These are phyloP conservation scores for Penicillium paxilli DNA, from an alignment of 495 filamentous ascomycete genomes.

Conservation along the genomic window DNA sequence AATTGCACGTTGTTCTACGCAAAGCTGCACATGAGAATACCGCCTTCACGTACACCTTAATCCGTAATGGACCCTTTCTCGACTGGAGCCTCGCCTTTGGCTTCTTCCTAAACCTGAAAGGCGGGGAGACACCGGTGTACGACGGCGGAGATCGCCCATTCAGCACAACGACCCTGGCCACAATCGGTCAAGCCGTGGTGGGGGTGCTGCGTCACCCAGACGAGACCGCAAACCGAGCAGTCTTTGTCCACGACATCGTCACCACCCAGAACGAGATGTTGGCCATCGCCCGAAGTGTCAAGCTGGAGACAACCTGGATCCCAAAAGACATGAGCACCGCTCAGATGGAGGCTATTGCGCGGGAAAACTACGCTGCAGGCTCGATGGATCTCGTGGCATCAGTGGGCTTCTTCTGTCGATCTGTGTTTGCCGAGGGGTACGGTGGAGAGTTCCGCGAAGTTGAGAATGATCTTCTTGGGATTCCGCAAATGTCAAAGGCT, in stretches of 20 bases:
- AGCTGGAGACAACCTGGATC: conserved; percentile 4
- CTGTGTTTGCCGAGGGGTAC: conserved; percentile 11
- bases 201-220: conserved; percentile 26
- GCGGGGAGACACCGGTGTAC: conserved; percentile 3
- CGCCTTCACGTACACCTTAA: background rate
- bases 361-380: background rate
- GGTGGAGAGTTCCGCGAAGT: conserved; percentile 11
- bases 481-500: background rate
- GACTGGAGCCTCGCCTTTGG: background rate
- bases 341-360: conserved; percentile 1
- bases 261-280: conserved; percentile 28
- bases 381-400: background rate
- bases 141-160: conserved; percentile 27
- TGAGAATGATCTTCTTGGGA: conserved; percentile 14
- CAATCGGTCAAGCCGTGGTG: conserved; percentile 30
- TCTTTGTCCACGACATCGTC: conserved; percentile 23
- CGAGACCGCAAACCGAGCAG: conserved; percentile 30
- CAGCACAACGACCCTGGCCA: conserved; percentile 23
- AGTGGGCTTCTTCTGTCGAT: conserved; percentile 7
- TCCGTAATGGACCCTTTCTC: background rate
- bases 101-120: background rate
- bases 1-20: background rate
- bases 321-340: conserved; percentile 6
- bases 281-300: conserved; percentile 2
- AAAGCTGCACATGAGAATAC: background rate